Evolutionary conservation across 495 filamentous ascomycete genomes (phyloP), one percentile per base, ranked within the genome.

Genomic region (Amorphotheca resinae): DNA sequence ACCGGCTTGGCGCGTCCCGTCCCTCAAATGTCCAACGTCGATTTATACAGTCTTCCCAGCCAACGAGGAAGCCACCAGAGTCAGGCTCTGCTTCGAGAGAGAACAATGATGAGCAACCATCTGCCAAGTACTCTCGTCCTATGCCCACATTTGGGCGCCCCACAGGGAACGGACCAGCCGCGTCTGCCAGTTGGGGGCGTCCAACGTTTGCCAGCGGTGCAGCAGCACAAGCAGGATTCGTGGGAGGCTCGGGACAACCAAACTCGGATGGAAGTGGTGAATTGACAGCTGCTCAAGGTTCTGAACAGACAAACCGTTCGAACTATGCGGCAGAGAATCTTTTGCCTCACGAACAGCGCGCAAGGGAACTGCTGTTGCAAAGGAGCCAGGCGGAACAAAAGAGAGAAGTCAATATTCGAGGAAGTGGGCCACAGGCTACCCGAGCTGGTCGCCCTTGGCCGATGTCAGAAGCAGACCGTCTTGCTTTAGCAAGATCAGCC

Each of bases 281-380:
- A 21, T 36, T 16, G 14, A 15, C 18, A 36, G 2, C 12, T 36
- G 5, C 9, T 36, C 12, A 8, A 20, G 16, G 9, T 18, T 2
- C 2, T 36, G 9, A 2, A 14, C 12, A 36, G 33, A 8, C 16
- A 18, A 36, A 3, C 16, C 12, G 11, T 15, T 20, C 33, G 11
- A 6, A 2, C 2, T n/a, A 8, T 4, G 16, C 9, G 9, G 14
- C 18, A 18, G 34, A 41, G 2, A 35, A 25, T 5, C 51, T 54
- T 36, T 37, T 50, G 12, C 52, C 50, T 25, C 47, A 56, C 15
- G 54, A 56, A 37, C 39, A 43, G 40, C 36, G 34, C 28, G 54
- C 50, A 2, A 39, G 41, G 16, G 47, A 56, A 9, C 4, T 46
- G 8, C 44, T 52, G 34, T 21, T 48, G 9, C 32, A 43, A 40